Conservation (phyloP, 2,329 filamentous ascomycete species). For the Colletotrichum sp. region DNA sequence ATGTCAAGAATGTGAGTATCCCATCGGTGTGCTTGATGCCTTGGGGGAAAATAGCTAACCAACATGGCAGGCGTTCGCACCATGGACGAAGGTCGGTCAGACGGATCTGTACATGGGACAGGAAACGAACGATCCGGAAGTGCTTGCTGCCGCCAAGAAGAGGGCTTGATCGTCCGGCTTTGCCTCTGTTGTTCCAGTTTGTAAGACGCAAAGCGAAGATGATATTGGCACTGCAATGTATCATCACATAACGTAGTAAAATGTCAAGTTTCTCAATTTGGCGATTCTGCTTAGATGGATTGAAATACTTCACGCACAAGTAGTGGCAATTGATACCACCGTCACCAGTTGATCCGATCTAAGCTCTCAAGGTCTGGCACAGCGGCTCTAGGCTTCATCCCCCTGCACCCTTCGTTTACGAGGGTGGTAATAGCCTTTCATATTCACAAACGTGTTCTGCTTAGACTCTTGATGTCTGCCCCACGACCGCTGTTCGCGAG, state of each 20-base stretch:
- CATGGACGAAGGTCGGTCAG: not conserved
- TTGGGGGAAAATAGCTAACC: not conserved
- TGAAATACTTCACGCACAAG: not conserved
- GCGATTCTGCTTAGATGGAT: not conserved
- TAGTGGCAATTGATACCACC: not conserved
- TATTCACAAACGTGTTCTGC: rapidly evolving
- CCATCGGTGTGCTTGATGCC: not conserved
- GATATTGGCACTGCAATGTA: not conserved
- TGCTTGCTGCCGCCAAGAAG: not conserved
- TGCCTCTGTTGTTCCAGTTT: rapidly evolving
- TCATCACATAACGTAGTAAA: not conserved
- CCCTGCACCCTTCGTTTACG: not conserved
- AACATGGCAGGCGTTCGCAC: not conserved
- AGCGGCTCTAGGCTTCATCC: not conserved
- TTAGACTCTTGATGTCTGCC: not conserved
- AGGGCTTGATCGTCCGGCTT: not conserved
- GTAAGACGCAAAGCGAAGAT: not conserved
- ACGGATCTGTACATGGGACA: not conserved
- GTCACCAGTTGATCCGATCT: not conserved
- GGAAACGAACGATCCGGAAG: not conserved
- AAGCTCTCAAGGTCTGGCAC: not conserved
- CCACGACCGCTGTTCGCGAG: not conserved
- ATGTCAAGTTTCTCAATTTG: not conserved
- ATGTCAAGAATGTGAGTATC: not conserved
- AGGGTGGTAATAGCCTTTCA: not conserved